Conservation (phyloP, 1,284 basidiomycete genomes). For the Porogramme epimiltina region DNA sequence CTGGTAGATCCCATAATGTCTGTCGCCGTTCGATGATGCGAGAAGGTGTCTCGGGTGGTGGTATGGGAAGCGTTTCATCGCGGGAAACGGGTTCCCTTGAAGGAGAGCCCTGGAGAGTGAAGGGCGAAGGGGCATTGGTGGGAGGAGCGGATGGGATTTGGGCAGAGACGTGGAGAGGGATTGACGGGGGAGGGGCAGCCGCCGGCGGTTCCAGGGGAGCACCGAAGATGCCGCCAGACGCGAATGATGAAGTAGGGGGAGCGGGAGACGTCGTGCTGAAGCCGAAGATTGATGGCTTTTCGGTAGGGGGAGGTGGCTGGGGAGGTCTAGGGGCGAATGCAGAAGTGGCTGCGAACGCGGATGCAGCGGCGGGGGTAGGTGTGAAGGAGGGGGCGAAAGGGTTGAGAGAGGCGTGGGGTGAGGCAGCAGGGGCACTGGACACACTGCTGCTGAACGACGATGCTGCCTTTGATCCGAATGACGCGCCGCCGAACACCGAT, state of each 20-base stretch:
- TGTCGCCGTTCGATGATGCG: constrained; percentile 28
- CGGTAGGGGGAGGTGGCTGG: neutral
- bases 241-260: neutral
- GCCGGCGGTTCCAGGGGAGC: neutral
- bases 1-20: constrained; percentile 32
- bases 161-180: neutral
- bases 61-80: constrained; percentile 6
- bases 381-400: constrained; percentile 15
- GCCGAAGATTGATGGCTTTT: constrained; percentile 2
- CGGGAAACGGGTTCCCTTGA: neutral
- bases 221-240: constrained; percentile 5
- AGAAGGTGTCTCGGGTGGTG: constrained; percentile 12
- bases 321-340: too few species aligned
- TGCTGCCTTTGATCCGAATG: neutral
- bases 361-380: too few species aligned
- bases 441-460: too few species aligned
- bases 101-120: neutral
- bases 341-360: too few species aligned
- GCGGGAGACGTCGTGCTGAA: constrained; percentile 6
- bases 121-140: neutral
- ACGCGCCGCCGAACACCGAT: constrained; percentile 1
- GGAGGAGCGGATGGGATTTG: neutral
- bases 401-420: constrained; percentile 5
- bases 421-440: neutral
- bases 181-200: neutral